Evolutionary conservation across 2,329 filamentous ascomycete species (phyloP).

Genomic region (Fusarium hostae): DNA sequence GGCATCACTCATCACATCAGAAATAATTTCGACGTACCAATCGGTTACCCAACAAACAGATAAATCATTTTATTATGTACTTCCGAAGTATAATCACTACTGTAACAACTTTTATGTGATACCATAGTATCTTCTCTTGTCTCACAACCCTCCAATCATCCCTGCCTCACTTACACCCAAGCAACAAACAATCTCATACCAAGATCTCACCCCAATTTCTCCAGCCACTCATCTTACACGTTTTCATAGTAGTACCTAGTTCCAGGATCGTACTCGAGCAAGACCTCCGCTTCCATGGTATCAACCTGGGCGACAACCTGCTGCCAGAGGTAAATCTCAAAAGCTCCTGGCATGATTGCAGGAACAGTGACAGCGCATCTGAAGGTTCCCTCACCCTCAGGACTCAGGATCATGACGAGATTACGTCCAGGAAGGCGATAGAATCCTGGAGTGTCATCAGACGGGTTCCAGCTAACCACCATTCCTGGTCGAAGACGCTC

Average conservation of each 20-base stretch:
- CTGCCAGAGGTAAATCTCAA: slow-evolving; percentile 54
- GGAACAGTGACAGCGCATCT: slow-evolving; percentile 53
- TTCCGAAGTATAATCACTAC: background rate
- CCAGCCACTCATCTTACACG: slow-evolving; percentile 14
- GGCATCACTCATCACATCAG: background rate
- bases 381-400: slow-evolving; percentile 43
- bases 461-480: slow-evolving; percentile 50
- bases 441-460: slow-evolving; percentile 25
- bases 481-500: slow-evolving; percentile 56
- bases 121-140: background rate
- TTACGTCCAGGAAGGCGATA: slow-evolving; percentile 35
- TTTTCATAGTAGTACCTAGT: slow-evolving; percentile 57
- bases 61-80: background rate
- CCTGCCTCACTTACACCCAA: background rate
- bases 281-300: slow-evolving; percentile 54
- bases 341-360: slow-evolving; percentile 50
- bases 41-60: too few relatives aligned
- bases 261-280: slow-evolving; percentile 56
- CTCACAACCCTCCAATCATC: background rate
- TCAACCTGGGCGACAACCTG: slow-evolving; percentile 50
- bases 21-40: background rate
- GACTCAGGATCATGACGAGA: slow-evolving; percentile 50
- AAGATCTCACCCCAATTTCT: background rate
- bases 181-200: too few relatives aligned
- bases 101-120: background rate